A percentile compares a stretch with the other conserved stretches of the same genome.
phyloP scores from a whole-genome alignment of 1,284 basidiomycete species.

The Ceratobasidium sp. region DNA sequence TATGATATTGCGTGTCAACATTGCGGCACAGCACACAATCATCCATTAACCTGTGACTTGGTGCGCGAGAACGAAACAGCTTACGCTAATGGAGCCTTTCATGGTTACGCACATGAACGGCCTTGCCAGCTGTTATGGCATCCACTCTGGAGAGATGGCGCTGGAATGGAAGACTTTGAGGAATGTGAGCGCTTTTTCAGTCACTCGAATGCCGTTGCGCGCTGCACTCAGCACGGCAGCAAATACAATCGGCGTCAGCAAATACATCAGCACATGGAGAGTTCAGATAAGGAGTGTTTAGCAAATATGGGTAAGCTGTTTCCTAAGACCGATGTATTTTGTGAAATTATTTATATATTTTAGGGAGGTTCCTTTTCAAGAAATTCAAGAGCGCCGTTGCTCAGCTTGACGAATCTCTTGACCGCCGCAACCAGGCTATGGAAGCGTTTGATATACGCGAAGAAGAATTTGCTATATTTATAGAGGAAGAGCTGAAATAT shows the following conservation, averaged over 20 bases:
- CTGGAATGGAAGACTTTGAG: slow-evolving; percentile 59
- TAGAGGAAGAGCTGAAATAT: slow-evolving; percentile 29
- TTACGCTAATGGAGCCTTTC: slow-evolving; percentile 54
- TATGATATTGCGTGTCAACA: slow-evolving; percentile 60
- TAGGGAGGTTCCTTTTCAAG: slow-evolving; percentile 41
- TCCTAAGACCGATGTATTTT: too few relatives aligned
- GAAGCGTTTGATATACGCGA: neutral
- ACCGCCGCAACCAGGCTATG: neutral
- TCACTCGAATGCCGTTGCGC: slow-evolving; percentile 55
- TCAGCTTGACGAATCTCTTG: neutral
- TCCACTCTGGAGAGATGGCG: slow-evolving; percentile 54
- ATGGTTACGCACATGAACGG: slow-evolving; percentile 59
- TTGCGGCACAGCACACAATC: slow-evolving; percentile 53
- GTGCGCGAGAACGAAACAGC: slow-evolving; percentile 34
- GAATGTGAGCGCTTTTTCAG: slow-evolving; percentile 57
- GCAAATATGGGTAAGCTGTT: slow-evolving; percentile 19
- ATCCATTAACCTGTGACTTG: slow-evolving; percentile 50
- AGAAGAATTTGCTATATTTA: slow-evolving; percentile 30
- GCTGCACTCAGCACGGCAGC: slow-evolving; percentile 50
- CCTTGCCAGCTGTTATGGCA: slow-evolving; percentile 56
- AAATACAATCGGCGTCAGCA: slow-evolving; percentile 54
- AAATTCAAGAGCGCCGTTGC: neutral
- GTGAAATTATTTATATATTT: too few relatives aligned
- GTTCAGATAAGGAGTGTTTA: neutral
- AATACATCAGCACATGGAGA: slow-evolving; percentile 49